Percentiles rank a stretch among this genome's conserved stretches.
phyloP scores from a whole-genome alignment of 164 flowering plant species.

The Aristolochia fimbriata region DNA sequence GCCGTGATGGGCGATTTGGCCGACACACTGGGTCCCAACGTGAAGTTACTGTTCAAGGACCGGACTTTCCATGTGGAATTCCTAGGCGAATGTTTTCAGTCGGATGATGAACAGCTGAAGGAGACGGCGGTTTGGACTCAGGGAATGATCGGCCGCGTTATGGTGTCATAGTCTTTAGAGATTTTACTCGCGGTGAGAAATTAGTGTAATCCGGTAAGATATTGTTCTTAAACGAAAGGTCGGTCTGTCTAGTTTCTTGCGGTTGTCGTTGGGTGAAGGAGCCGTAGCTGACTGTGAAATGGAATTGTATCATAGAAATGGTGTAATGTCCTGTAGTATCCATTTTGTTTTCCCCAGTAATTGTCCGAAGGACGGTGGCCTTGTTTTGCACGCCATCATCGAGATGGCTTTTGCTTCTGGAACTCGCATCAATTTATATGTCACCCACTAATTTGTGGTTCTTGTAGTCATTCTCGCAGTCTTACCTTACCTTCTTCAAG shows the following conservation, averaged over 20 bases:
- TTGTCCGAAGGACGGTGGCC: background rate
- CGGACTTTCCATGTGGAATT: constrained; percentile 33
- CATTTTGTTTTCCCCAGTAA: background rate
- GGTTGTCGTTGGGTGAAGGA: constrained; percentile 1
- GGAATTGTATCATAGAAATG: too few species aligned
- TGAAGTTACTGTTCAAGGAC: constrained; percentile 36
- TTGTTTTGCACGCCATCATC: background rate
- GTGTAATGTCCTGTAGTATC: background rate
- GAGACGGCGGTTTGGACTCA: constrained; percentile 77
- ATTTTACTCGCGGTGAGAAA: background rate
- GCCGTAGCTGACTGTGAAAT: background rate
- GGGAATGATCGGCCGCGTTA: constrained; percentile 56
- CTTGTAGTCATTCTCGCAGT: too few species aligned
- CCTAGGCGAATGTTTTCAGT: constrained; percentile 56
- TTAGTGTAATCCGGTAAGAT: too few species aligned
- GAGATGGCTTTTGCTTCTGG: background rate
- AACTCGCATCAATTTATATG: background rate
- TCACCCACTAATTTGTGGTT: too few species aligned
- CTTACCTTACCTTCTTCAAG: too few species aligned
- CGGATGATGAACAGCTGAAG: constrained; percentile 70
- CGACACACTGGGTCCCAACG: constrained; percentile 62
- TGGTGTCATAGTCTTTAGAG: constrained; percentile 47
- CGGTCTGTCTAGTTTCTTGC: background rate
- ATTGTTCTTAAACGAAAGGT: too few species aligned
- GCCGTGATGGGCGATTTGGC: constrained; percentile 83